These are phyloP conservation scores for Calonectria honghensis DNA, from an alignment of 2,329 filamentous ascomycete genomes.

Conservation along the genomic window DNA sequence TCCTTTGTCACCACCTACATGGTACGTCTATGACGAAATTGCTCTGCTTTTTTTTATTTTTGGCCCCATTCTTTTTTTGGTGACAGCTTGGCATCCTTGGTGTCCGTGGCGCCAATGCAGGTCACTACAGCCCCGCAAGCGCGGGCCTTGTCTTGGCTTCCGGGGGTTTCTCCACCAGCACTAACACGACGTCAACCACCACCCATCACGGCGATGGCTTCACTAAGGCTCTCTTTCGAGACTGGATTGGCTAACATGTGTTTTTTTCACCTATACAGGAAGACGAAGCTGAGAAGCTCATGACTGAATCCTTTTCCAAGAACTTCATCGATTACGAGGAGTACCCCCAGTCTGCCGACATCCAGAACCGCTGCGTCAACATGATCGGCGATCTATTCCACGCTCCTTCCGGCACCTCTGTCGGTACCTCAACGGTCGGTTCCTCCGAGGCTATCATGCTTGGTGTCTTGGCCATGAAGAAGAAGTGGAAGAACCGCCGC, in stretches of 20 bases:
- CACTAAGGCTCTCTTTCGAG: neutral
- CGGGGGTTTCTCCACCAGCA: constrained; percentile 29
- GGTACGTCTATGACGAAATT: constrained; percentile 69
- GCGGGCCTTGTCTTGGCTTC: constrained; percentile 35
- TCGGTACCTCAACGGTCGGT: constrained; percentile 92
- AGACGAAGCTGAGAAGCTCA: constrained; percentile 96
- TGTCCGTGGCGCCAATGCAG: constrained; percentile 31
- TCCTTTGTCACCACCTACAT: constrained; percentile 98
- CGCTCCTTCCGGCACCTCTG: constrained; percentile 81
- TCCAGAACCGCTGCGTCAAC: constrained; percentile 93
- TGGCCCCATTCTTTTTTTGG: constrained; percentile 27
- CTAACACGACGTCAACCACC: constrained; percentile 3
- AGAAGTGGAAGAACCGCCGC: constrained; percentile 91
- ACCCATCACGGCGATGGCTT: neutral
- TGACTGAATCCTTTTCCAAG: constrained; percentile 93
- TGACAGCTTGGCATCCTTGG: constrained; percentile 34
- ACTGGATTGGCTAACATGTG: constrained; percentile 42
- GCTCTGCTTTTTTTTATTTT: constrained; percentile 24
- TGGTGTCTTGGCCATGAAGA: constrained; percentile 93
- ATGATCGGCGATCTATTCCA: constrained; percentile 95
- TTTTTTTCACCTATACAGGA: constrained; percentile 72
- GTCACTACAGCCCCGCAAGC: constrained; percentile 31
- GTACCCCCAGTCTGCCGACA: constrained; percentile 87
- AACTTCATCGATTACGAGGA: constrained; percentile 97
- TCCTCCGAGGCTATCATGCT: constrained; percentile 94